phyloP scores from a whole-genome alignment of 2,329 filamentous ascomycete species.

The Neocucurbitaria cava region DNA sequence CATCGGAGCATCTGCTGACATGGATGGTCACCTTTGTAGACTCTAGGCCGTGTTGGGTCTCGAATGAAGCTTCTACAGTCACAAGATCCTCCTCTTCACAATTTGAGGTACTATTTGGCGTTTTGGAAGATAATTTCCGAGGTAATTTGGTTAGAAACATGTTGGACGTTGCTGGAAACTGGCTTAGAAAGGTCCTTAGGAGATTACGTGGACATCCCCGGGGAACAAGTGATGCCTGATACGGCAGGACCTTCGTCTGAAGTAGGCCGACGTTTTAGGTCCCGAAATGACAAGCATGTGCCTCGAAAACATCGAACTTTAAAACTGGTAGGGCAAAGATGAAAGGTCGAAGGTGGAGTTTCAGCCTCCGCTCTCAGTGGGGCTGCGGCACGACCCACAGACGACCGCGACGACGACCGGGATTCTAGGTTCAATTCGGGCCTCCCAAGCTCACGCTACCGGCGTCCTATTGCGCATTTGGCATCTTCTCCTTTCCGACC shows the following conservation, averaged over 20 bases:
- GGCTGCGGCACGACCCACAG: conserved; percentile 16
- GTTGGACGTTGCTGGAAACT: background rate
- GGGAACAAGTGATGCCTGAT: background rate
- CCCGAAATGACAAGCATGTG: too few species aligned
- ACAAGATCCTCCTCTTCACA: too few species aligned
- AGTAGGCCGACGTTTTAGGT: background rate
- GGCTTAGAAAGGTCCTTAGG: background rate
- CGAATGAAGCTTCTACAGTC: too few species aligned
- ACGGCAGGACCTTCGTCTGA: background rate
- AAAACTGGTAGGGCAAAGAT: background rate
- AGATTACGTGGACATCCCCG: background rate
- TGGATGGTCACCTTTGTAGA: background rate
- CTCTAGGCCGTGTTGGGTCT: too few species aligned
- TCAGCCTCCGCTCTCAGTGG: conserved; percentile 2
- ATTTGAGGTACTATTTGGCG: background rate
- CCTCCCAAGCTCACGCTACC: conserved; percentile 1
- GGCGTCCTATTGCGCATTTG: conserved; percentile 6
- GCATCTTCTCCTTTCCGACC: background rate
- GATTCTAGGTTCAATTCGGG: conserved; percentile 1
- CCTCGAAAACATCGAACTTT: background rate
- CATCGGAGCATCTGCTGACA: background rate
- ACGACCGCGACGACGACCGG: background rate
- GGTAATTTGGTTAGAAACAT: background rate
- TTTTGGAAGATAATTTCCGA: background rate
- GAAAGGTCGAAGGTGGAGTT: background rate